These are phyloP conservation scores for Aspergillus sp. DNA, from an alignment of 2,329 filamentous ascomycete genomes.

Conservation along the genomic window DNA sequence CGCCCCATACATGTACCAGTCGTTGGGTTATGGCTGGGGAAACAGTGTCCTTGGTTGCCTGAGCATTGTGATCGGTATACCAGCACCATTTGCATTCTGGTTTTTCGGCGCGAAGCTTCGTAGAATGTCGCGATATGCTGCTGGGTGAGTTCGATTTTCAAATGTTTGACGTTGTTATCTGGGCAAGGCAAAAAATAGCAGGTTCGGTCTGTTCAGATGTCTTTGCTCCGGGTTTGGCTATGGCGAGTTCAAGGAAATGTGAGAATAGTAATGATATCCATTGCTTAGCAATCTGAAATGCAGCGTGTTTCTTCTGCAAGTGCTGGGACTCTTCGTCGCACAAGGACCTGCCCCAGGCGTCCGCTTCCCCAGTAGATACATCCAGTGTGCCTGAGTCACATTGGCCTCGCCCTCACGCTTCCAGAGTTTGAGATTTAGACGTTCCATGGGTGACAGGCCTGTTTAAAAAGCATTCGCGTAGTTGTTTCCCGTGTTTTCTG, in stretches of 20 bases:
- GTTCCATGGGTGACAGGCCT: background rate
- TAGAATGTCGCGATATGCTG: constrained; percentile 53
- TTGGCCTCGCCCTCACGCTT: background rate
- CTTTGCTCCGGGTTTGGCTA: background rate
- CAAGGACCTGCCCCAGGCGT: background rate
- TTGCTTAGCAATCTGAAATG: background rate
- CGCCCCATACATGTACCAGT: constrained; percentile 44
- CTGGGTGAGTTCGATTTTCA: constrained; percentile 28
- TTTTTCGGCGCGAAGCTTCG: constrained; percentile 53
- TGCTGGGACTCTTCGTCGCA: background rate
- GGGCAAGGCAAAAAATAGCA: background rate
- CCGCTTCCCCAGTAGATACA: background rate
- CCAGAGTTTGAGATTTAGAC: background rate
- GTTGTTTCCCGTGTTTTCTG: background rate
- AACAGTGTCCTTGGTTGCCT: constrained; percentile 47
- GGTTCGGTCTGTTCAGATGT: background rate
- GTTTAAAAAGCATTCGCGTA: background rate
- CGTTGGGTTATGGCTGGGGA: constrained; percentile 44
- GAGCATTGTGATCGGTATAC: constrained; percentile 45
- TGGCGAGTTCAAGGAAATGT: background rate
- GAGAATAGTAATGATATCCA: background rate
- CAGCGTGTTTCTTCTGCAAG: background rate
- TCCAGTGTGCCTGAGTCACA: background rate
- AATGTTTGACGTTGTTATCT: background rate
- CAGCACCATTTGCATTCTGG: constrained; percentile 58